Base-by-base conservation (phyloP, 2,329 filamentous ascomycete species). In the Aspergillus tamarii region DNA sequence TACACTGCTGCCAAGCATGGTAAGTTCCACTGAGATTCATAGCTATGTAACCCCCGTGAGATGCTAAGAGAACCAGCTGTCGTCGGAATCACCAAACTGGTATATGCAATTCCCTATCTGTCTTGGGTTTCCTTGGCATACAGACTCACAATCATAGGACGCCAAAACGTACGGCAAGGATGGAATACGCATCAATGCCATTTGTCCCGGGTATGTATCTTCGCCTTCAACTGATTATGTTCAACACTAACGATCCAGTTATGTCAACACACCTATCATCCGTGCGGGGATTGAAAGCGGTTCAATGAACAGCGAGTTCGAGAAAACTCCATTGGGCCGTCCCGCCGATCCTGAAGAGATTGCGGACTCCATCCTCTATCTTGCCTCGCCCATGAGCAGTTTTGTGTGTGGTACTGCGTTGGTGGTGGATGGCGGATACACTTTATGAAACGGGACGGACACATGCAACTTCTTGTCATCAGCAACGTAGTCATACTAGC, bases 121-220 rank as follows among this genome's bases (percentile, higher is more conserved):
- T 21, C 26, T 32, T 11, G n/a, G 34, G 6, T 16, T 34, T 45
- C 8, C 43, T 14, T 32, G 28, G 53, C 8, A 12, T 16, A 6
- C 32, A 16, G 5, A 46, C 59, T 70, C 48, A 70, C 34, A 57
- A 16, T 12, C 14, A 41, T 32, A 73, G 70, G 72, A 73, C 34
- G 85, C 83, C 8, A 81, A 83, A 64, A 76, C 78, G 0, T 88
- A 88, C 71, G 84, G 81, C 0, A 70, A 76, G 2, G 68, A 79
- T 34, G 82, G 80, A 14, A 87, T 88, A 61, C 82, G 85, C 36
- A 84, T 89, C 73, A 89, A 88, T 70, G 85, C 84, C 2, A 82
- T 88, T 6, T 88, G 86, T 64, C 86, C 86, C 0, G 84, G 82
- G 70, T 78, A 67, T 19, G 70, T 64, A 82, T 23, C 14, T 19